phyloP scores from a whole-genome alignment of 176 grass and related monocot genomes.

The Carex cristatella region DNA sequence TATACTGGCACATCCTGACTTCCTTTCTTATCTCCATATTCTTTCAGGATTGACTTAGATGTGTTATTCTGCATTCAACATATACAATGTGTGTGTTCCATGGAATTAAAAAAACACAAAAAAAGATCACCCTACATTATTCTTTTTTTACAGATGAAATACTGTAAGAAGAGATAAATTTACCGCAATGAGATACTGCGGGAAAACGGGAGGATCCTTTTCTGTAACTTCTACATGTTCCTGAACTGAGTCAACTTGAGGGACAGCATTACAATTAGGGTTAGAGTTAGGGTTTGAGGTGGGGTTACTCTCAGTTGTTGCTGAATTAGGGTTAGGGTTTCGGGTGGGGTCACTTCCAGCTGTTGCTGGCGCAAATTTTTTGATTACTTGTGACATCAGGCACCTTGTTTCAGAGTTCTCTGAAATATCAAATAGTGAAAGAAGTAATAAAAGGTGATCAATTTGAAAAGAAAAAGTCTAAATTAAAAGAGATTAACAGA shows the following conservation, averaged over 20 bases:
- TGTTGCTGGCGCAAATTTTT: neutral
- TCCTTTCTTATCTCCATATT: slow-evolving; percentile 46
- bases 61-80: neutral
- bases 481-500: neutral
- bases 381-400: neutral
- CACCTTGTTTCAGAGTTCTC: slow-evolving; percentile 4
- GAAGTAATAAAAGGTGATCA: neutral
- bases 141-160: neutral
- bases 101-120: neutral
- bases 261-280: neutral
- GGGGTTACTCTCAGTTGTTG: neutral
- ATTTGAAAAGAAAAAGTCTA: neutral
- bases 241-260: neutral
- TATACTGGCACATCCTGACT: slow-evolving; percentile 26
- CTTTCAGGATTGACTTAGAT: slow-evolving; percentile 68
- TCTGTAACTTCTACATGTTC: neutral
- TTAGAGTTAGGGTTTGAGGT: neutral
- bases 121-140: neutral
- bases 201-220: neutral
- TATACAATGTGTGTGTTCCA: neutral
- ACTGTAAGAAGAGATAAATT: neutral
- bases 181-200: neutral
- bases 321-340: too few species aligned
- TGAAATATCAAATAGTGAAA: neutral
- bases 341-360: neutral